Percentiles rank a stretch among this genome's conserved stretches.
phyloP scores from a whole-genome alignment of 2,329 filamentous ascomycete species.

The Arachnomyces sp. region DNA sequence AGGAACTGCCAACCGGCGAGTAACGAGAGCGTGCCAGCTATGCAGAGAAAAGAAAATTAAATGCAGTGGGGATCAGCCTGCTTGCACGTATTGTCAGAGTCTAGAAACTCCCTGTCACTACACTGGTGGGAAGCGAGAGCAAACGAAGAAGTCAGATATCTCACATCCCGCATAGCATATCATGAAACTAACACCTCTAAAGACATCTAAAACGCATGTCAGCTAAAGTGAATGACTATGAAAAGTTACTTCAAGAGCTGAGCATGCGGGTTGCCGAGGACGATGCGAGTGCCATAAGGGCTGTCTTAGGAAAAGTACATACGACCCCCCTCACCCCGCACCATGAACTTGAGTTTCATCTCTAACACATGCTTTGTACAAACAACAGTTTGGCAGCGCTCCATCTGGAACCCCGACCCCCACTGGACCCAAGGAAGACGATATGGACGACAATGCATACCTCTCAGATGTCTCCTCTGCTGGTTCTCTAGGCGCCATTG shows the following conservation, averaged over 20 bases:
- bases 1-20: no score
- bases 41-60: conserved; percentile 25
- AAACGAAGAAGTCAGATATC: conserved; percentile 19
- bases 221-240: conserved; percentile 19
- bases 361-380: no score
- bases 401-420: no score
- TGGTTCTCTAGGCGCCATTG: conserved; percentile 23
- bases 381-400: no score
- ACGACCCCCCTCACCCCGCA: no score
- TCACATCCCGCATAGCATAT: neutral
- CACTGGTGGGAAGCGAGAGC: conserved; percentile 23
- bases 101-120: conserved; percentile 22
- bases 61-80: conserved; percentile 23
- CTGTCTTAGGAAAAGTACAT: conserved; percentile 15
- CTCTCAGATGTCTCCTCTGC: conserved; percentile 1
- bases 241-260: conserved; percentile 15
- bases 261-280: conserved; percentile 12
- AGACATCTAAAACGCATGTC: conserved; percentile 20
- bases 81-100: conserved; percentile 22
- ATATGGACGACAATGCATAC: no score
- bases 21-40: conserved; percentile 19
- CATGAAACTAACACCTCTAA: neutral
- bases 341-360: no score
- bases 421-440: no score
- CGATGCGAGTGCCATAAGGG: conserved; percentile 15